A percentile compares a stretch with the other conserved stretches of the same genome.
phyloP scores from a whole-genome alignment of 73 alveolate genomes.

The Tetrahymena malaccensis region DNA sequence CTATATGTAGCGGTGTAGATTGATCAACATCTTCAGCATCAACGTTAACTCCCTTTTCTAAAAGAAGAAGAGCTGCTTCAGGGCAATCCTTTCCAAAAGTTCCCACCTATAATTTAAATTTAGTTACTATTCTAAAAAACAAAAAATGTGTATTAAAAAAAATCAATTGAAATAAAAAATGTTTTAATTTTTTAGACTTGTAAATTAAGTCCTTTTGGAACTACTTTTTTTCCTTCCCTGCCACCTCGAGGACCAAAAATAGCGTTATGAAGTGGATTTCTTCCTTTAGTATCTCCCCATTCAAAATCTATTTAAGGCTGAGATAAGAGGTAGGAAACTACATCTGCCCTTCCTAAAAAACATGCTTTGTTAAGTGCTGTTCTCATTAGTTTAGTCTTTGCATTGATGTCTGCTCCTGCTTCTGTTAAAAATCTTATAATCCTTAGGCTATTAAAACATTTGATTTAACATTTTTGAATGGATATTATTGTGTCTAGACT shows the following conservation, averaged over 20 bases:
- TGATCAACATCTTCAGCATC: conserved; percentile 26
- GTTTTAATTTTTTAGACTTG: neutral
- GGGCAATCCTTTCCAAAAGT: conserved; percentile 43
- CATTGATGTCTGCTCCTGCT: conserved; percentile 32
- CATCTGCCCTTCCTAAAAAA: conserved; percentile 23
- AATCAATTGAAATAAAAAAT: neutral
- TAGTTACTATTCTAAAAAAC: neutral
- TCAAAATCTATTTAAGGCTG: conserved; percentile 8
- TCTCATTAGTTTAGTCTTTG: conserved; percentile 22
- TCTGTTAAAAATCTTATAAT: neutral
- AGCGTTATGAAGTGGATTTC: conserved; percentile 46
- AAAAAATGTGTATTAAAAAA: too few species aligned
- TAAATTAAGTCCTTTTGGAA: neutral
- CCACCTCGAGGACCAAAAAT: conserved; percentile 40
- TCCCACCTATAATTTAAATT: neutral
- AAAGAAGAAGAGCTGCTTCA: conserved; percentile 10
- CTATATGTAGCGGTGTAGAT: conserved; percentile 21
- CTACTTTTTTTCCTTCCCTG: conserved; percentile 34
- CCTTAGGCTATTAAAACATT: neutral
- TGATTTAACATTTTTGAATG: neutral
- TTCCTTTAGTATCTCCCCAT: conserved; percentile 30
- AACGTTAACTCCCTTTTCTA: conserved; percentile 29
- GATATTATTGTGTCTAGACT: neutral
- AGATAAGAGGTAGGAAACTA: conserved; percentile 9
- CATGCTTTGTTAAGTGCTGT: conserved; percentile 29